Conservation (phyloP, 1,139 yeast genomes). For the Geotrichum fermentans region DNA sequence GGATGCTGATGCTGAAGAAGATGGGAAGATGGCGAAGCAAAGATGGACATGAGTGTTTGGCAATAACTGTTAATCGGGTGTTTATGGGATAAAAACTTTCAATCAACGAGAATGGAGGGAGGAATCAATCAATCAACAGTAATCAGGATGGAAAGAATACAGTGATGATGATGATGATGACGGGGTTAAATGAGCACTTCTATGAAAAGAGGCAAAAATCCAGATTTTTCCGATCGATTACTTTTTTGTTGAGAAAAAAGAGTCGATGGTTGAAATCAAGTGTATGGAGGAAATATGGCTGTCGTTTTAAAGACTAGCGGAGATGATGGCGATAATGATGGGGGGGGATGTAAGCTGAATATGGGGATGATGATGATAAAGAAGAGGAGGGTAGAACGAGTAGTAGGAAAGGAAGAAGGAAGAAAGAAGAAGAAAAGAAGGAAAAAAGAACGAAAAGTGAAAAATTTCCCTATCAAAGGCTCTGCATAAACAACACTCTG, state of each 20-base stretch:
- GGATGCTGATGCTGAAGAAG: not conserved
- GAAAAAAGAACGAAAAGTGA: not conserved
- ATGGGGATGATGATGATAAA: not conserved
- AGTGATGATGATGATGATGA: constrained; percentile 16
- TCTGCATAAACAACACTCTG: too few species aligned
- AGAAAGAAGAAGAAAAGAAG: not conserved
- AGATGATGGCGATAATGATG: not conserved
- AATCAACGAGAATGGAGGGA: not conserved
- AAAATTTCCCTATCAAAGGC: too few species aligned
- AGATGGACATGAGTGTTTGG: not conserved
- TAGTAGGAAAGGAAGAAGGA: not conserved
- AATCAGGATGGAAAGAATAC: too few species aligned
- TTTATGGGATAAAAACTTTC: not conserved
- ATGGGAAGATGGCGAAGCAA: not conserved
- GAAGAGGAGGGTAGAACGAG: not conserved
- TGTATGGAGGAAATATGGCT: too few species aligned
- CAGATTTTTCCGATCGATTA: too few species aligned
- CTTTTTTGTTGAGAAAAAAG: too few species aligned
- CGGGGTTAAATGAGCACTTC: too few species aligned
- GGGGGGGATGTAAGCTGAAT: constrained; percentile 7
- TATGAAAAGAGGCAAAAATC: too few species aligned
- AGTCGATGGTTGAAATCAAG: too few species aligned
- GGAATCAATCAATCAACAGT: not conserved
- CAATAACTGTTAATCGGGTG: not conserved
- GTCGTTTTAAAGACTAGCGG: too few species aligned